Evolutionary conservation across 1,284 basidiomycete genomes (phyloP).

Genomic region (Heliocybe sulcata): DNA sequence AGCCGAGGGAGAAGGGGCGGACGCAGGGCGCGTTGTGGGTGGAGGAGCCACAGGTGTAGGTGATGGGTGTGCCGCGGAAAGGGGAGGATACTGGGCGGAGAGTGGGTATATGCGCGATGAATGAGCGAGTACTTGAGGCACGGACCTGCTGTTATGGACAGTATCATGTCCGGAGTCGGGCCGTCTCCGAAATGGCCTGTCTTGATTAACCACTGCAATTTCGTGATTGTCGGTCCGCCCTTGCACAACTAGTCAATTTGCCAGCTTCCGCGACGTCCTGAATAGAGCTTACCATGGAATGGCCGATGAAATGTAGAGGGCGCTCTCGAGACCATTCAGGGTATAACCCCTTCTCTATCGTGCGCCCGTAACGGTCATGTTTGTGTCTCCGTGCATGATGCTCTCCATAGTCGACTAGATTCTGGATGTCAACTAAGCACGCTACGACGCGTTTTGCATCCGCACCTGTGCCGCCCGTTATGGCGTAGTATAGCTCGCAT

Average conservation of each 20-base stretch:
- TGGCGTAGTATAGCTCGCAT: slow-evolving; percentile 47
- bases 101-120: slow-evolving; percentile 4
- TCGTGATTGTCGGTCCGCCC: slow-evolving; percentile 44
- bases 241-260: slow-evolving; percentile 10
- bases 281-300: slow-evolving; percentile 39
- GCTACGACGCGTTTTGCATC: slow-evolving; percentile 5
- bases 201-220: slow-evolving; percentile 35
- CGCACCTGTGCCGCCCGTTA: slow-evolving; percentile 40
- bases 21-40: slow-evolving; percentile 33
- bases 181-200: slow-evolving; percentile 32
- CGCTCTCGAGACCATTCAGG: slow-evolving; percentile 35
- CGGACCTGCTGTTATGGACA: slow-evolving; percentile 36
- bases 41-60: slow-evolving; percentile 38
- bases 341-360: slow-evolving; percentile 32
- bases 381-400: slow-evolving; percentile 25
- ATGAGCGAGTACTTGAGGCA: not conserved
- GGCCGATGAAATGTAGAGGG: slow-evolving; percentile 47
- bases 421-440: not conserved
- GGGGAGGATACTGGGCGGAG: slow-evolving; percentile 34
- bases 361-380: slow-evolving; percentile 39
- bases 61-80: slow-evolving; percentile 41
- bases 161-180: slow-evolving; percentile 35
- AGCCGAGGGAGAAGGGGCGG: slow-evolving; percentile 32
- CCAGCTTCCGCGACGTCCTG: not conserved
- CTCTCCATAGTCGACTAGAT: slow-evolving; percentile 33